Evolutionary conservation across 805 yeast species (phyloP), one percentile per base, ranked within the genome.

Genomic region (Babjeviella inositovora): DNA sequence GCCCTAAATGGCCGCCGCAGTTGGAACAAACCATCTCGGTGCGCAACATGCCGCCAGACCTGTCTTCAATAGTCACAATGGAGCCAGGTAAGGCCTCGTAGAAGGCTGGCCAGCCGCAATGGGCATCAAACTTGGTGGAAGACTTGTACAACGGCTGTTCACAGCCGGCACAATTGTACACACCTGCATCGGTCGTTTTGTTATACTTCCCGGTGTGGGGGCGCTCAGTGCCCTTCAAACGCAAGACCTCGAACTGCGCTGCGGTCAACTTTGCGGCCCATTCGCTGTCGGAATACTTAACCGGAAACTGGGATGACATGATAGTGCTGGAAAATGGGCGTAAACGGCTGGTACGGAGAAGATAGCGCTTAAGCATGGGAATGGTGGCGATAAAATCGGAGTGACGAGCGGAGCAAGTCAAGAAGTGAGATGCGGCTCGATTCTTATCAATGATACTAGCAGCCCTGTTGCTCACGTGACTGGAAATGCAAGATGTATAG

Each of bases 21-120:
- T 62, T 59, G 8, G 72, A 54, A 43, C 99, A 90, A 31, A 75
- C 59, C 73, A 90, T 85, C 44, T 90, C 99, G 8, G 71, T 80
- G 31, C 98, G 61, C 8, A 53, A 56, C 90, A 76, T 84, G 0
- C 97, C 97, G 23, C 52, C 48, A 6, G 73, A 46, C 0, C 27
- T 37, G 45, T 90, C 98, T 11, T 53, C 58, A 28, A 62, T 48
- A 8, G 74, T 56, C 11, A 47, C 58, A 18, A 90, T 60, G 5
- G 93, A 60, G 0, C 84, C 85, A 0, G 93, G 92, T 18, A 80
- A 53, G 1, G 93, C 95, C 28, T 81, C 76, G 45, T 74, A 87
- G 47, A 90, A 90, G 0, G 95, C 85, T 2, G 98, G 98, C 98
- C 98, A 90, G 3, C 98, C 98, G 47, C 98, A 90, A 25, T 82